Base-by-base conservation (phyloP, 257 asterid genomes). In the Nicotiana undulata region DNA sequence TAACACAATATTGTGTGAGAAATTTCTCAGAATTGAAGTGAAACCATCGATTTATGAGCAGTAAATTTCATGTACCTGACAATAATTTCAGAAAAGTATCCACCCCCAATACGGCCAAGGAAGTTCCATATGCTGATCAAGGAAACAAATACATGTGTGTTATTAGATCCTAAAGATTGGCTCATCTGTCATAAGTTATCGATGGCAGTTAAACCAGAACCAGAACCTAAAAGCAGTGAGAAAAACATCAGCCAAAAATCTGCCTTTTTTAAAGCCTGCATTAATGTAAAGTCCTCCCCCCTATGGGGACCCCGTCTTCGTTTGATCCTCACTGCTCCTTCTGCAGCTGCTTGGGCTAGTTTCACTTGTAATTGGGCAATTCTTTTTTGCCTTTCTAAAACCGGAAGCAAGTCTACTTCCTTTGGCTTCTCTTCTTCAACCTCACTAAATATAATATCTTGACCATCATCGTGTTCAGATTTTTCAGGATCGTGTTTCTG, bases 111-210 rank as follows among this genome's bases (percentile, higher is more conserved):
- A 32, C 90, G 94, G 76, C 96, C 94, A 1, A 91, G 86, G 76
- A 91, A 91, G 87, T 90, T 90, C 86, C 92, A 90, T 70, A 90
- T 90, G 88, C 96, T 90, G 82, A 88, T 87, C 92, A 91, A 84
- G 34, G 92, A 88, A 75, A 90, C 93, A 31, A 88, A 90, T 11
- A 88, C 90, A 4, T 87, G 91, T 9, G 90, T 77, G 29, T 91
- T 83, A 0, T 88, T 83, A 4, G 88, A 91, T 55, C 94, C 94
- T 76, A 89, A 83, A 24, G 96, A 88, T 83, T 88, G 88, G 20
- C 90, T 86, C 92, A 91, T 90, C 75, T 90, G 92, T 7, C 94
- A 94, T 85, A 91, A 81, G 72, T 90, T 91, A 81, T 91, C 93
- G 1, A 91, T 91, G 79, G 89, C 92, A 0, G 91, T 87, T 87